Evolutionary conservation across 495 filamentous ascomycete genomes (phyloP).

Genomic region (Penicillium antarcticum): DNA sequence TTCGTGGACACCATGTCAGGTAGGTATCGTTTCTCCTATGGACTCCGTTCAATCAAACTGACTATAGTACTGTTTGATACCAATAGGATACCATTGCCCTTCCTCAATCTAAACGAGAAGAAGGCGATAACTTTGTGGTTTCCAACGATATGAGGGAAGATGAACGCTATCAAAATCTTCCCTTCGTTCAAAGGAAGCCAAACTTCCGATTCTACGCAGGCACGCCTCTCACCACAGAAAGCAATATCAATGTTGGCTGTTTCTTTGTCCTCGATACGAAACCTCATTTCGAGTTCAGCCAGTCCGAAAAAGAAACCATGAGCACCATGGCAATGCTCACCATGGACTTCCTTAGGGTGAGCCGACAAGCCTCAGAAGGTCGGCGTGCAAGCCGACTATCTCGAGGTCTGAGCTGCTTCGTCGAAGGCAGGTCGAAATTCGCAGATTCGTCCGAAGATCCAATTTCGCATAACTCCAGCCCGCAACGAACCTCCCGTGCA

Average conservation of each 20-base stretch:
- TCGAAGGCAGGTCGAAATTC: slow-evolving; percentile 45
- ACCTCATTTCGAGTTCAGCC: slow-evolving; percentile 28
- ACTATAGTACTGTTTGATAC: neutral
- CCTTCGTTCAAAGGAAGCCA: slow-evolving; percentile 39
- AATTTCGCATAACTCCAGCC: neutral
- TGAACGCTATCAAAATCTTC: slow-evolving; percentile 36
- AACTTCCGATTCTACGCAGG: slow-evolving; percentile 47
- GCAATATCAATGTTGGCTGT: slow-evolving; percentile 66
- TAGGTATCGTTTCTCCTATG: slow-evolving; percentile 9
- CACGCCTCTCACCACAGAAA: slow-evolving; percentile 57
- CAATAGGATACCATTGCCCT: slow-evolving; percentile 29
- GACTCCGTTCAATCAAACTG: neutral
- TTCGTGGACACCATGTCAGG: slow-evolving; percentile 44
- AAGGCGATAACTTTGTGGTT: slow-evolving; percentile 32
- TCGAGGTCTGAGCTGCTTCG: slow-evolving; percentile 58
- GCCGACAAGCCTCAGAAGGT: slow-evolving; percentile 53
- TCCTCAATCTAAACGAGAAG: slow-evolving; percentile 28
- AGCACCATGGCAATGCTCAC: slow-evolving; percentile 50
- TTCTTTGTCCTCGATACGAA: slow-evolving; percentile 60
- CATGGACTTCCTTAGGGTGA: slow-evolving; percentile 62
- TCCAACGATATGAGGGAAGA: slow-evolving; percentile 38
- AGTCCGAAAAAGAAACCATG: slow-evolving; percentile 34
- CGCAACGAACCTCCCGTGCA: neutral
- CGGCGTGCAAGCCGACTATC: slow-evolving; percentile 55
- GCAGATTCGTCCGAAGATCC: slow-evolving; percentile 15